phyloP scores from a whole-genome alignment of 768 basidiomycete genomes.

The Auriscalpium microsporum region DNA sequence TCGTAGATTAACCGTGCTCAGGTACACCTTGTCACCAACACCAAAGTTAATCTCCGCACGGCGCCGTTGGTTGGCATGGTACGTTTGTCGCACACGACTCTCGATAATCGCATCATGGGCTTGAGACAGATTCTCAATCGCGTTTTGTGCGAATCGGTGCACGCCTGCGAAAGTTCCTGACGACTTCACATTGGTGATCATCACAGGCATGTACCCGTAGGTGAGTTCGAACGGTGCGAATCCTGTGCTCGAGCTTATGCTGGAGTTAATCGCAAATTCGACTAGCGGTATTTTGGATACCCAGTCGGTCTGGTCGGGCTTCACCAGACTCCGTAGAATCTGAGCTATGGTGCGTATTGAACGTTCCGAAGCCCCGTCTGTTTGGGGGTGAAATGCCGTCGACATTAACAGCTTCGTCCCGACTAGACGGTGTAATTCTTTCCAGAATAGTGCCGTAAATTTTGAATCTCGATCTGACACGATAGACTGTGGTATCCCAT shows the following conservation, averaged over 20 bases:
- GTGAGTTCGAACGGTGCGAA: not conserved
- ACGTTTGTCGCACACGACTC: not conserved
- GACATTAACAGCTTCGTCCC: not conserved
- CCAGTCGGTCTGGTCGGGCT: not conserved
- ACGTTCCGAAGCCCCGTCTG: not conserved
- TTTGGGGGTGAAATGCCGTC: not conserved
- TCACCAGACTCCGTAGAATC: not conserved
- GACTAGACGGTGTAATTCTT: not conserved
- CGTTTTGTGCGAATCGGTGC: too few species aligned
- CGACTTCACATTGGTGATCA: not conserved
- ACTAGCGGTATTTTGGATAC: not conserved
- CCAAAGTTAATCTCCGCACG: not conserved
- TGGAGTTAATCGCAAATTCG: not conserved
- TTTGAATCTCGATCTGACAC: not conserved
- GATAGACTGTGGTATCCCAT: not conserved
- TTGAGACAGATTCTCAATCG: not conserved
- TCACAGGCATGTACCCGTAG: not conserved
- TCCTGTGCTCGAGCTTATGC: not conserved
- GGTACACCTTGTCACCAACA: not conserved
- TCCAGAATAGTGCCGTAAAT: not conserved
- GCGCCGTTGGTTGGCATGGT: not conserved
- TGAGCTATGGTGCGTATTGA: not conserved
- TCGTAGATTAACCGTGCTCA: not conserved
- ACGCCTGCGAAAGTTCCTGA: not conserved
- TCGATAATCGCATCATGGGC: not conserved